Conservation (phyloP, 139 green algal genomes). For the Zygnema cylindricum region DNA sequence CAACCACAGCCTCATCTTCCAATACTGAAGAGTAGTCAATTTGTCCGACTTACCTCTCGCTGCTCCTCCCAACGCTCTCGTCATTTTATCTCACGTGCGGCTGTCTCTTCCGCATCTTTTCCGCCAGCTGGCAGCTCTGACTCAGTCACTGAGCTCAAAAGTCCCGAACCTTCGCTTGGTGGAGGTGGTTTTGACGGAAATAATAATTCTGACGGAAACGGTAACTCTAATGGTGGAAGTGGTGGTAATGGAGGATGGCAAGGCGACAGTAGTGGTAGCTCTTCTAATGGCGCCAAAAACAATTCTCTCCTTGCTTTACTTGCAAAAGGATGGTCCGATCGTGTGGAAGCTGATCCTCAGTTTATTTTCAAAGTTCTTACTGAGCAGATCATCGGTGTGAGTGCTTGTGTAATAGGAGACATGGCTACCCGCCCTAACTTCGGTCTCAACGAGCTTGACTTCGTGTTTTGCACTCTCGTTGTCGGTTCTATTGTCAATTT, state of each 20-base stretch:
- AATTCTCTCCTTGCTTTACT: background rate
- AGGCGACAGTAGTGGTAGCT: background rate
- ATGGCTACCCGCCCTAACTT: conserved; percentile 93
- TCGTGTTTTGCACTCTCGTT: conserved; percentile 95
- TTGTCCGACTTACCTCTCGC: too few relatives aligned
- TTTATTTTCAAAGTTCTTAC: conserved; percentile 91
- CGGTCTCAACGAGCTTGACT: conserved; percentile 96
- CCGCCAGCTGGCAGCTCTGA: background rate
- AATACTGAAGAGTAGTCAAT: too few relatives aligned
- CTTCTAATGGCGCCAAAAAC: background rate
- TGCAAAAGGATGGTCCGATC: conserved; percentile 83
- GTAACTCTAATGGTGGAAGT: background rate
- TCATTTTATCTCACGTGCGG: background rate
- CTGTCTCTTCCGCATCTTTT: background rate
- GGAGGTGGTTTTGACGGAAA: background rate
- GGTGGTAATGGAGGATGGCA: background rate
- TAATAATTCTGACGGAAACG: too few relatives aligned
- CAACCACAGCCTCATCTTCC: too few relatives aligned
- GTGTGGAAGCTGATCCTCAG: conserved; percentile 83
- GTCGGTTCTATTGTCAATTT: conserved; percentile 97
- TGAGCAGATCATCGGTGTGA: conserved; percentile 94
- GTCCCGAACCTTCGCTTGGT: background rate
- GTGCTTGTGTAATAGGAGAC: conserved; percentile 88
- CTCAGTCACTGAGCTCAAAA: too few relatives aligned
- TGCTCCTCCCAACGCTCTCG: background rate